Evolutionary conservation across 192 early-diverging fungal species (phyloP), one percentile per base, ranked within the genome.

Genomic region (Coemansia sp.): DNA sequence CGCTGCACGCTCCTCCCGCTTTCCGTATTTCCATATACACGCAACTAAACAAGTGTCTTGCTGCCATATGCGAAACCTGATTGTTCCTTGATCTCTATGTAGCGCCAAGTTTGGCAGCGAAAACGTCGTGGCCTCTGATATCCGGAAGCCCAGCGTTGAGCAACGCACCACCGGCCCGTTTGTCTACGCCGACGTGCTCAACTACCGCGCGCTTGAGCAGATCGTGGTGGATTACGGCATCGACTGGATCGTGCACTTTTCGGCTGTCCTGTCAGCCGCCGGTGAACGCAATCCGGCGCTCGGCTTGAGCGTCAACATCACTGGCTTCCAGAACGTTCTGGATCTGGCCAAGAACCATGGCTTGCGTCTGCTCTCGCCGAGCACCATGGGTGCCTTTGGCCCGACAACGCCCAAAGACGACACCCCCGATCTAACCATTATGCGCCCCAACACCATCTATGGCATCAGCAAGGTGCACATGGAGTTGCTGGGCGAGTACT

Each of bases 301-400:
- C 28, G 83, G 80, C 2, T 65, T 85, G 19, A 73, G 64, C 18
- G 79, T 85, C 56, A 85, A 85, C 60, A 80, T 85, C 53, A 73
- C 51, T 52, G 83, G 83, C n/a, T 81, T 85, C 64, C 80, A 81
- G 48, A 85, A 85, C 58, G 69, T 82, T 26, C 67, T 85, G 26
- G 81, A 85, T 43, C 44, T 85, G 29, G 78, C 83, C 19, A 81
- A 75, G 49, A 39, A 62, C 19, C 83, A 85, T 59, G 53, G 73
- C 26, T 72, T 85, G 10, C 67, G 83, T 1, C 50, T 85, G 8
- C 68, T 81, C 50, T 81, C 78, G 0, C 83, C 83, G 11, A 81
- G 79, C 39, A 85, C 83, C 3, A 85, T 85, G 50, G 83, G 83
- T n/a, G 83, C 83, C 7, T 85, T 85, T 48, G 83, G 83, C 23